Conservation (phyloP, 2,329 filamentous ascomycete genomes). For the Karstenula rhodostoma region DNA sequence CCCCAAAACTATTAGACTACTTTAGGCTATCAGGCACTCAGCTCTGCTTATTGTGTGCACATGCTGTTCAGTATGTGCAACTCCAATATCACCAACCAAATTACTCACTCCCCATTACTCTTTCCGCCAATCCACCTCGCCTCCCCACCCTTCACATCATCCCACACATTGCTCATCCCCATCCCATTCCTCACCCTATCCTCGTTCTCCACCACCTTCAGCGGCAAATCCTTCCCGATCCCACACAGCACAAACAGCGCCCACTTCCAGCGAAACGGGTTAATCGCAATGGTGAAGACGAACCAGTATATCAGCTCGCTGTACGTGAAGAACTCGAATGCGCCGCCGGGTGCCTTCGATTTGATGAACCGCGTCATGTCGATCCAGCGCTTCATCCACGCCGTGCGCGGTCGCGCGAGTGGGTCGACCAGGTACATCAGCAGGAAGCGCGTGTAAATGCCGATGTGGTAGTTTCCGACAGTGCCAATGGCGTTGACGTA, state of each 20-base stretch:
- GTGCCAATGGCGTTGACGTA: slow-evolving; percentile 82
- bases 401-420: slow-evolving; percentile 72
- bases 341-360: slow-evolving; percentile 68
- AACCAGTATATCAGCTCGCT: slow-evolving; percentile 88
- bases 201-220: slow-evolving; percentile 72
- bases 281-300: slow-evolving; percentile 76
- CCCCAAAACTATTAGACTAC: too few relatives aligned
- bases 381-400: slow-evolving; percentile 86
- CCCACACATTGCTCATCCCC: slow-evolving; percentile 47
- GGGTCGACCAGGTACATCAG: slow-evolving; percentile 88
- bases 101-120: neutral
- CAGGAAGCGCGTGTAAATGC: slow-evolving; percentile 85
- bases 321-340: slow-evolving; percentile 92
- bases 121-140: slow-evolving; percentile 16
- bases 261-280: slow-evolving; percentile 93
- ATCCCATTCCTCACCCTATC: slow-evolving; percentile 65
- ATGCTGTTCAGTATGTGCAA: too few relatives aligned
- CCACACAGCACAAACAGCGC: slow-evolving; percentile 83
- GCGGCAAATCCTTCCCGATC: slow-evolving; percentile 71
- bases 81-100: neutral
- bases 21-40: too few relatives aligned
- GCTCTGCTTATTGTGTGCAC: too few relatives aligned
- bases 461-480: slow-evolving; percentile 88
- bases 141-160: slow-evolving; percentile 11
- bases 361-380: slow-evolving; percentile 82